Percentiles rank a stretch among this genome's conserved stretches.
phyloP scores from a whole-genome alignment of 306 rosid genomes.

The Vigna reflexopilosa region DNA sequence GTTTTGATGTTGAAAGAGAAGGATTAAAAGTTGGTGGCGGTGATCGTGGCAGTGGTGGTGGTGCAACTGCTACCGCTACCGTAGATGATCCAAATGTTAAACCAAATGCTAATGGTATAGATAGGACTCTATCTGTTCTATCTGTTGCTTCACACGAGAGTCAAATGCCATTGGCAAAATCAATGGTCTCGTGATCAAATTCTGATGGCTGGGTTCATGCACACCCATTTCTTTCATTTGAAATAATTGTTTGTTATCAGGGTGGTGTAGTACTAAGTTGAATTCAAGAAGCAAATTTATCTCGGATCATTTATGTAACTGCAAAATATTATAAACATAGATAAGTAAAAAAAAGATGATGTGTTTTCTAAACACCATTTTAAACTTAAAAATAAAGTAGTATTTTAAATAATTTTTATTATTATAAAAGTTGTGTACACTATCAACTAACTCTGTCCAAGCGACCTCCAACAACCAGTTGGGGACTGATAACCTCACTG shows the following conservation, averaged over 20 bases:
- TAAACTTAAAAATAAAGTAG: too few species aligned
- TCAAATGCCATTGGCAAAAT: conserved; percentile 58
- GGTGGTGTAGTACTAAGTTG: too few species aligned
- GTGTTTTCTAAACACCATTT: too few species aligned
- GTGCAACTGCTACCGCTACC: background rate
- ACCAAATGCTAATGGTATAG: background rate
- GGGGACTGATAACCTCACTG: conserved; percentile 64
- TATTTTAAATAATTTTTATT: too few species aligned
- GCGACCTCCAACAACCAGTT: conserved; percentile 65
- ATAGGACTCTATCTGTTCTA: conserved; percentile 27
- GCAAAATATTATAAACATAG: too few species aligned
- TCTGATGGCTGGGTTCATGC: background rate
- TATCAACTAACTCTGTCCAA: background rate
- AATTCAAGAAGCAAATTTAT: too few species aligned
- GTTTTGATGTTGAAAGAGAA: background rate
- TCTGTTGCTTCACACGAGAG: conserved; percentile 56
- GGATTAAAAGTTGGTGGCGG: background rate
- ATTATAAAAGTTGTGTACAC: too few species aligned
- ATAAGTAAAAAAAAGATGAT: too few species aligned
- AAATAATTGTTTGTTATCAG: too few species aligned
- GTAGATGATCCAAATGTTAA: background rate
- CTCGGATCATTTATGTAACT: too few species aligned
- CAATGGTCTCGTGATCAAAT: conserved; percentile 48
- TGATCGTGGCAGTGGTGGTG: background rate
- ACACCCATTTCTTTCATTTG: too few species aligned